Percentiles rank a stretch among this genome's conserved stretches.
These are phyloP conservation scores for Hericium alpestre DNA, from an alignment of 768 basidiomycete species.

Conservation along the genomic window DNA sequence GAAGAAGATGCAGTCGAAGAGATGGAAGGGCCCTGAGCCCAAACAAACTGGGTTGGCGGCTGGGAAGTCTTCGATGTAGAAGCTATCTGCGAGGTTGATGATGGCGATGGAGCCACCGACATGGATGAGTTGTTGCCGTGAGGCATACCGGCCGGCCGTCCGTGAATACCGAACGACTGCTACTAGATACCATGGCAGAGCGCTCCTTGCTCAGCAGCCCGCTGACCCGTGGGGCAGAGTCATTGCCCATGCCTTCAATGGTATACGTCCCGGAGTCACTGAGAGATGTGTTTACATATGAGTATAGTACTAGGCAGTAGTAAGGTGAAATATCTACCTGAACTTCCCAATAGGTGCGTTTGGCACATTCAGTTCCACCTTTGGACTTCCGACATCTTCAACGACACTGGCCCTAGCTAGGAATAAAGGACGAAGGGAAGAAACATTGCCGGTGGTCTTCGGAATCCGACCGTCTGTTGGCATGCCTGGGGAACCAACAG, in stretches of 20 bases:
- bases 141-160: slow-evolving; percentile 32
- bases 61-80: too few species aligned
- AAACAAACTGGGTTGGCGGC: too few species aligned
- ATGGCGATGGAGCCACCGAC: slow-evolving; percentile 10
- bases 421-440: slow-evolving; percentile 49
- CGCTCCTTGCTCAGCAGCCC: slow-evolving; percentile 67
- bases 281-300: slow-evolving; percentile 13
- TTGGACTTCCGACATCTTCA: slow-evolving; percentile 71
- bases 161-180: slow-evolving; percentile 44
- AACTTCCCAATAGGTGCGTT: slow-evolving; percentile 83
- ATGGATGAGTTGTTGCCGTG: slow-evolving; percentile 37
- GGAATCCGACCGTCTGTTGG: slow-evolving; percentile 38
- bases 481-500: too few species aligned
- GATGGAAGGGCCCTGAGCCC: too few species aligned
- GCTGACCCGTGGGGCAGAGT: slow-evolving; percentile 33
- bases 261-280: too few species aligned
- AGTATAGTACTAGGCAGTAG: not conserved
- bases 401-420: slow-evolving; percentile 84
- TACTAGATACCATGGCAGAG: slow-evolving; percentile 33
- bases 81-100: too few species aligned
- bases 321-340: slow-evolving; percentile 35
- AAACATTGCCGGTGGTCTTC: slow-evolving; percentile 32
- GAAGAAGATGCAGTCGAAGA: too few species aligned
- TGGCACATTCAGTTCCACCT: slow-evolving; percentile 73
- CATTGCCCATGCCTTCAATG: slow-evolving; percentile 76